phyloP scores from a whole-genome alignment of 1,139 yeast genomes.

The Zygoascus sp. region DNA sequence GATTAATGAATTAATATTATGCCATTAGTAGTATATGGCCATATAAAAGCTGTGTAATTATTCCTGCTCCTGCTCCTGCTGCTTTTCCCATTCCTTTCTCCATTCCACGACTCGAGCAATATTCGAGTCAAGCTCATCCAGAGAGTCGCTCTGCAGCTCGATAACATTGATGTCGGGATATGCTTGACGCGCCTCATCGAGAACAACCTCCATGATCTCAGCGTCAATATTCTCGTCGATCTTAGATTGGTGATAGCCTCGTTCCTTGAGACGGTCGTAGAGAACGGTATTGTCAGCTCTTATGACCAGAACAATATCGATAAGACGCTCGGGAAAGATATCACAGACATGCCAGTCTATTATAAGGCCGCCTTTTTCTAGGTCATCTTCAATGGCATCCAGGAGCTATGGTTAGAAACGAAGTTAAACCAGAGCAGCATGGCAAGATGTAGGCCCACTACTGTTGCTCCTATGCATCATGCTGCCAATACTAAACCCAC shows the following conservation, averaged over 20 bases:
- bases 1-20: too few relatives aligned
- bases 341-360: constrained; percentile 99
- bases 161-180: constrained; percentile 79
- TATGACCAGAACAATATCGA: constrained; percentile 86
- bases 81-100: constrained; percentile 63
- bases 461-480: too few relatives aligned
- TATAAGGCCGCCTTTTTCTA: constrained; percentile 78
- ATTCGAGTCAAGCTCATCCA: constrained; percentile 75
- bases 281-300: constrained; percentile 69
- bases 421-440: too few relatives aligned
- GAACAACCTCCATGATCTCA: constrained; percentile 91
- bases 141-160: constrained; percentile 64
- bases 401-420: constrained; percentile 39
- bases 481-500: too few relatives aligned
- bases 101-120: constrained; percentile 70
- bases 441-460: too few relatives aligned
- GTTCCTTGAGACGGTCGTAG: constrained; percentile 64
- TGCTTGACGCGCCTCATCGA: constrained; percentile 80
- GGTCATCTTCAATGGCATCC: constrained; percentile 73
- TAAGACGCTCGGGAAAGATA: constrained; percentile 84
- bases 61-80: constrained; percentile 16
- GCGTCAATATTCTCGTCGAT: constrained; percentile 91
- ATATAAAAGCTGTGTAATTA: neutral
- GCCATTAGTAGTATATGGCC: too few relatives aligned
- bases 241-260: constrained; percentile 71